A percentile compares a stretch with the other conserved stretches of the same genome.
phyloP scores from a whole-genome alignment of 495 filamentous ascomycete species.

The Cladorrhinum samala region DNA sequence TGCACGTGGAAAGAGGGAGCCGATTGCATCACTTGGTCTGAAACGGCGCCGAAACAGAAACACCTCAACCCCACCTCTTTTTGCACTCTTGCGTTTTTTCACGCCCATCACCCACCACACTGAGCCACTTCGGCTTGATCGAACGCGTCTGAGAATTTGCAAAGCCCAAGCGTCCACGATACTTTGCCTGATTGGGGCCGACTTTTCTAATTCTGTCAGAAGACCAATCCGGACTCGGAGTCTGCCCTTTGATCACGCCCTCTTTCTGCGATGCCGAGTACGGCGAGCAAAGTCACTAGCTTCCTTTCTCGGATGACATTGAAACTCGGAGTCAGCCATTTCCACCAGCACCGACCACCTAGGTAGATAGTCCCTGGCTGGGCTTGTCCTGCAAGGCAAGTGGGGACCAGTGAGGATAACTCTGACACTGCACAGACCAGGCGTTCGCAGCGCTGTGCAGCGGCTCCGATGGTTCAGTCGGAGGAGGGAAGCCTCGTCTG shows the following conservation, averaged over 20 bases:
- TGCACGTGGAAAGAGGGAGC: constrained; percentile 22
- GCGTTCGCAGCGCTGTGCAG: constrained; percentile 15
- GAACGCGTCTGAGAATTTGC: background rate
- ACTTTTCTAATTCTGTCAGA: too few relatives aligned
- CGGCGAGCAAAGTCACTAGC: too few relatives aligned
- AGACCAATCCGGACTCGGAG: background rate
- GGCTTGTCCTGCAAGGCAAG: background rate
- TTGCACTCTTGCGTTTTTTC: constrained; percentile 5
- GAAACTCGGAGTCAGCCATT: too few relatives aligned
- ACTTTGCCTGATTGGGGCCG: background rate
- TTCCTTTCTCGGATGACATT: too few relatives aligned
- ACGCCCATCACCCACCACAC: background rate
- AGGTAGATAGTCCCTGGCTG: too few relatives aligned
- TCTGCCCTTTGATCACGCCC: background rate
- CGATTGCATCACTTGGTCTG: constrained; percentile 25
- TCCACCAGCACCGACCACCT: too few relatives aligned
- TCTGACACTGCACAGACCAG: constrained; percentile 17
- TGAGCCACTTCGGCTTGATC: background rate
- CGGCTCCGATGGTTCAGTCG: background rate
- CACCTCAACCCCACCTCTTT: constrained; percentile 10
- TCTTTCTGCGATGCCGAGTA: too few relatives aligned
- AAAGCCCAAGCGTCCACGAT: background rate
- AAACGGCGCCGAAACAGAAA: constrained; percentile 30
- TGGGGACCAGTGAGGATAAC: background rate
- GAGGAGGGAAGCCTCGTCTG: background rate